These are phyloP conservation scores for Protomyces inouyei DNA, from an alignment of 1,139 yeast species.

Conservation along the genomic window DNA sequence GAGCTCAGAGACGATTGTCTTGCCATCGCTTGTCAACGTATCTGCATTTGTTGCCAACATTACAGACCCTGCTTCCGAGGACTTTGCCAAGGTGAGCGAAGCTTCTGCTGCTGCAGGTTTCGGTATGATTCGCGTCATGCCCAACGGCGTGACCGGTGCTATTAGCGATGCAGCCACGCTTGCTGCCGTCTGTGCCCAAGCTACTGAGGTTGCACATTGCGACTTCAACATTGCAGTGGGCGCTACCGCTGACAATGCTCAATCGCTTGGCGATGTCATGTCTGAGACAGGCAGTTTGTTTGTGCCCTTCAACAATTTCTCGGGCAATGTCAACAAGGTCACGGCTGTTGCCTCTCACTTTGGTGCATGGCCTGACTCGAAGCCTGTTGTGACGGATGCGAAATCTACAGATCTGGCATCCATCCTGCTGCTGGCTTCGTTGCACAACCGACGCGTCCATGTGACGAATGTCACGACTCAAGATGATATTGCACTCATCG, in stretches of 20 bases:
- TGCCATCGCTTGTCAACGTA: constrained; percentile 85
- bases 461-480: constrained; percentile 77
- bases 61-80: constrained; percentile 47
- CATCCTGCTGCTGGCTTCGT: constrained; percentile 78
- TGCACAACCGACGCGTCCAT: constrained; percentile 80
- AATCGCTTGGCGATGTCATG: constrained; percentile 58
- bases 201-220: constrained; percentile 63
- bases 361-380: constrained; percentile 73
- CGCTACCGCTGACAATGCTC: constrained; percentile 67
- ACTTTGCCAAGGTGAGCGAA: constrained; percentile 63
- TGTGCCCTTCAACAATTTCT: constrained; percentile 73
- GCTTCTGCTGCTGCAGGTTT: constrained; percentile 79
- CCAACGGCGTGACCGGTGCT: constrained; percentile 61
- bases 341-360: constrained; percentile 74
- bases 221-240: constrained; percentile 81
- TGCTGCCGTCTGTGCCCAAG: constrained; percentile 49
- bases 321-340: constrained; percentile 56
- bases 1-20: constrained; percentile 70
- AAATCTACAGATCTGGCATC: constrained; percentile 88
- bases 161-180: constrained; percentile 63
- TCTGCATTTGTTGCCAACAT: constrained; percentile 72
- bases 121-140: constrained; percentile 76
- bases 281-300: constrained; percentile 70
- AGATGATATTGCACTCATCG: constrained; percentile 78
- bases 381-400: constrained; percentile 90